These are phyloP conservation scores for Cryptococcus sp. DNA, from an alignment of 1,284 basidiomycete species.

Conservation along the genomic window DNA sequence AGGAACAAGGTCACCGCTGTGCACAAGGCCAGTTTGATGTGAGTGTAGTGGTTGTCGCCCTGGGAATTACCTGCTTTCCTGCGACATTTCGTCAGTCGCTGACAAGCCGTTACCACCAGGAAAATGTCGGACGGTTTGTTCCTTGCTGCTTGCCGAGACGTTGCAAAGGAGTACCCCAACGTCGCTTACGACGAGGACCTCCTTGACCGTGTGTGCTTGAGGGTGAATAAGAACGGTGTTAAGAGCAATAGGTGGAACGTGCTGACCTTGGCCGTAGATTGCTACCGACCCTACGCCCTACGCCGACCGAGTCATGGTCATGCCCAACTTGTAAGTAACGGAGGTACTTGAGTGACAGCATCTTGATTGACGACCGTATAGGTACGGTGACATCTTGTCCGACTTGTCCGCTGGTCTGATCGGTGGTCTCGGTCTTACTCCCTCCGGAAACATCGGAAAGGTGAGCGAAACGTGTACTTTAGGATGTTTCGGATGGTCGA, in stretches of 20 bases:
- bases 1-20: constrained; percentile 95
- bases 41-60: constrained; percentile 7
- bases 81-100: not conserved
- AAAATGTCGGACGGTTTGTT: constrained; percentile 99
- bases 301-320: constrained; percentile 98
- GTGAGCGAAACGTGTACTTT: constrained; percentile 56
- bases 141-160: constrained; percentile 93
- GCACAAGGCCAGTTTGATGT: constrained; percentile 99
- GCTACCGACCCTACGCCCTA: constrained; percentile 92
- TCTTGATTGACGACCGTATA: constrained; percentile 6
- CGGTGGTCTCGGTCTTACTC: constrained; percentile 95
- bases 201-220: constrained; percentile 92
- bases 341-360: constrained; percentile 35
- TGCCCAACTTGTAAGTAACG: constrained; percentile 89
- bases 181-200: constrained; percentile 96
- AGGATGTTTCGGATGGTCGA: not conserved
- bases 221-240: constrained; percentile 58
- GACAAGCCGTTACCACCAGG: constrained; percentile 47
- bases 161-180: constrained; percentile 93
- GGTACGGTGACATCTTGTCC: constrained; percentile 82
- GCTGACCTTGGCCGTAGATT: constrained; percentile 57
- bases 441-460: constrained; percentile 96
- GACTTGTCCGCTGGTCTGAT: constrained; percentile 99
- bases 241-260: not conserved
- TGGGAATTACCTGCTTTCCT: not conserved